Evolutionary conservation across 306 rosid species (phyloP).

Genomic region (Gleditsia sinensis): DNA sequence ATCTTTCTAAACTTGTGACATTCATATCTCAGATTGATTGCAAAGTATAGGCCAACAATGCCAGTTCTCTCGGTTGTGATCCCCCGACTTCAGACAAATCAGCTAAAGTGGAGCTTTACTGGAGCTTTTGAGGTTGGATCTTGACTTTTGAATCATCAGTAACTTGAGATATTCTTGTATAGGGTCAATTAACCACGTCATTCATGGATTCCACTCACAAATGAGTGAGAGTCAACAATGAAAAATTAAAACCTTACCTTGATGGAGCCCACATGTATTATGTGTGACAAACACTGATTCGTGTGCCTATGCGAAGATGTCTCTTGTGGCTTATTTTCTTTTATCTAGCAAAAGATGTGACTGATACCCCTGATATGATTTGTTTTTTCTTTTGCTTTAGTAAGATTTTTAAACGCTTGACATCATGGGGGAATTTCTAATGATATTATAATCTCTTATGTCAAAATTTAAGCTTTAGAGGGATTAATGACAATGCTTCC

Average conservation of each 20-base stretch:
- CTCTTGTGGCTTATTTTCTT: constrained; percentile 4
- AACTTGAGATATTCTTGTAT: too few species aligned
- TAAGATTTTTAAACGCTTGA: neutral
- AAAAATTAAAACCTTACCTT: too few species aligned
- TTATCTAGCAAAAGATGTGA: constrained; percentile 16
- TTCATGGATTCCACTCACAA: too few species aligned
- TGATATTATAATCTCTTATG: constrained; percentile 16
- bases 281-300: too few species aligned
- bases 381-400: neutral
- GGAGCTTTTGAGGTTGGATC: constrained; percentile 94
- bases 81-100: constrained; percentile 80
- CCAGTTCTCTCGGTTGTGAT: constrained; percentile 91
- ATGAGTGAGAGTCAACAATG: too few species aligned
- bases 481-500: neutral
- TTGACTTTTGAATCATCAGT: constrained; percentile 26
- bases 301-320: too few species aligned
- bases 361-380: constrained; percentile 5
- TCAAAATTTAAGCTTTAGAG: constrained; percentile 4
- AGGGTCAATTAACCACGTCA: too few species aligned
- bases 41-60: constrained; percentile 94
- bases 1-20: neutral
- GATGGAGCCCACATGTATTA: too few species aligned
- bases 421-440: neutral
- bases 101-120: constrained; percentile 89
- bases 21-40: constrained; percentile 72